Evolutionary conservation across 2,329 filamentous ascomycete species (phyloP), one percentile per base, ranked within the genome.

Genomic region (Aspergillus uvarum): DNA sequence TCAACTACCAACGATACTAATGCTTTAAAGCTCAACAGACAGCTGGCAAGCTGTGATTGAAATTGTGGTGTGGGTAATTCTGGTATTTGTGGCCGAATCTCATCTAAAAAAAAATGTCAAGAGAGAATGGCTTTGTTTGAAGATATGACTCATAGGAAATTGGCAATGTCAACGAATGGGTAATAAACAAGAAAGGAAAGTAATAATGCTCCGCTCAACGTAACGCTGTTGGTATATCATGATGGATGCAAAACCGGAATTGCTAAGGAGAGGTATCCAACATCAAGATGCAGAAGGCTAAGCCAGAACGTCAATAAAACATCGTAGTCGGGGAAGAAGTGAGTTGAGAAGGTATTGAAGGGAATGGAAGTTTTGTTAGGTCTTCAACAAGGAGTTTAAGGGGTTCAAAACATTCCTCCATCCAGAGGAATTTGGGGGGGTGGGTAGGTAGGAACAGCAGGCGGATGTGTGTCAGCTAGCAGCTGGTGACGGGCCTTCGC

Each of bases 401-500:
- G 60, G 2, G 7, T 29, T 71, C 67, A 79, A 56, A 79, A 77
- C 77, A 79, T 75, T 26, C 72, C 70, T 58, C 68, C 76, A 58
- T 71, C 74, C 62, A 65, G 74, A 54, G 65, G 73, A 31, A 69
- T 65, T 51, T 64, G 63, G 5, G 71, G 69, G 2, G 69, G 72
- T 21, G 72, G 69, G 29, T 72, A 68, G 21, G 72, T 63, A n/a
- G 74, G 72, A n/a, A 75, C 59, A 14, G 72, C 69, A 2, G 74
- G 72, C 3, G 68, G 63, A 51, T 65, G 66, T 22, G 56, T 24
- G 5, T 66, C 66, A 52, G 69, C 63, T 61, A 76, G 69, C 16
- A 72, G 68, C 56, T 78, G 77, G 58, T 79, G 76, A 29, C 78
- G 71, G n/a, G 80, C 77, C 51, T 74, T 76, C 6, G 73, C 74